phyloP scores from a whole-genome alignment of 2,329 filamentous ascomycete species.

The Akanthomyces uredinophilus region DNA sequence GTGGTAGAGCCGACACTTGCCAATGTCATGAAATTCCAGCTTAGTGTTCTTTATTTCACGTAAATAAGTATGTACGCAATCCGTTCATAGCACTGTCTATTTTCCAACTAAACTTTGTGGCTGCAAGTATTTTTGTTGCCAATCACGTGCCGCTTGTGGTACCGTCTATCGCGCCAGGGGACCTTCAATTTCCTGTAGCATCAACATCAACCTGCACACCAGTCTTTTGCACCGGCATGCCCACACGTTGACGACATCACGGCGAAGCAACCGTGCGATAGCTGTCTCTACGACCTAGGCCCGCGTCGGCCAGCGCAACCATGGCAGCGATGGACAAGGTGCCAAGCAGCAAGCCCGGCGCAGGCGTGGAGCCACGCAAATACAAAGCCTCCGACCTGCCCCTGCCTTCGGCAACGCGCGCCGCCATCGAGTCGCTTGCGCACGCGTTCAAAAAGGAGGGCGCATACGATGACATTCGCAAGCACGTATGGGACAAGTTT shows the following conservation, averaged over 20 bases:
- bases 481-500: constrained; percentile 71
- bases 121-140: background rate
- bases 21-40: background rate
- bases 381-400: constrained; percentile 73
- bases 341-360: background rate
- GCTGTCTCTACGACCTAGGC: background rate
- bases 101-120: too few species aligned
- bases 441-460: constrained; percentile 83
- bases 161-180: background rate
- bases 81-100: background rate
- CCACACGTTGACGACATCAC: background rate
- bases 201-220: background rate
- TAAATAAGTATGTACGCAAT: too few species aligned
- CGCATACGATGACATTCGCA: constrained; percentile 72
- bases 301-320: background rate
- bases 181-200: background rate
- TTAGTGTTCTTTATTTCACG: background rate
- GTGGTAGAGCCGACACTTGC: background rate
- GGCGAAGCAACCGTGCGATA: background rate
- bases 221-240: background rate
- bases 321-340: constrained; percentile 4
- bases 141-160: background rate
- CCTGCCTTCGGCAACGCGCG: constrained; percentile 64
- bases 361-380: constrained; percentile 34
- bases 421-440: constrained; percentile 69